Evolutionary conservation across 2,329 filamentous ascomycete genomes (phyloP), one percentile per base, ranked within the genome.

Genomic region (Sordariomycetes sp.): DNA sequence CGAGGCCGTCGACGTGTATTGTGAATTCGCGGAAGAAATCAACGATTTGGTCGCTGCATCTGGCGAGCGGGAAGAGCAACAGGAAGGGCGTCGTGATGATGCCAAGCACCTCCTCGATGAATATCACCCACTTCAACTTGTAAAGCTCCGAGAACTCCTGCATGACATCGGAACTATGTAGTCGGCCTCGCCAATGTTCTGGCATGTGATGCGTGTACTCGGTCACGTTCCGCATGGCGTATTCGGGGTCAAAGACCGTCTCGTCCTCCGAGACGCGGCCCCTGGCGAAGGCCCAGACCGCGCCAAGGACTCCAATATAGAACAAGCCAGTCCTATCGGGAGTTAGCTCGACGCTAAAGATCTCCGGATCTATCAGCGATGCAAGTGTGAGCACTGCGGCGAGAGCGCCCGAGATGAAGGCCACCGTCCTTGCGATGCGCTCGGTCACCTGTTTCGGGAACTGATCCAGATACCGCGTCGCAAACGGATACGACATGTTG

Each of bases 11-110:
- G 18, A 99, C 93, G 65, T 99, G 92, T 24, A 99, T 86, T 0
- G 94, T 97, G 65, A 97, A 97, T 69, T 99, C 94, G 46, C 94
- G 86, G 76, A 99, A 97, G 72, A 99, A 99, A 72, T 99, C 94
- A 60, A 97, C 87, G 62, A 99, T 87, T 60, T 92, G 89, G 64
- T 97, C 93, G 68, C 89, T 93, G 70, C 89, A 95, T 64, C 86
- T 88, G 0, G 92, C 90, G 37, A 97, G 79, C 61, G 89, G 92
- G 67, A 89, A 87, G 74, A 92, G 88, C 14, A 99, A 80, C 50
- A 99, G 82, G 65, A 96, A 86, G 0, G 94, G 94, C 0, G 93
- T 96, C 59, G 96, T 87, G 58, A 97, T 82, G 69, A 99, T 95
- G 66, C 92, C 93, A 60, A 97, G 72, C 4, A 97, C 85, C 67